Evolutionary conservation across 2,329 filamentous ascomycete species (phyloP), one percentile per base, ranked within the genome.

Genomic region (Cryphonectria nitschkei): DNA sequence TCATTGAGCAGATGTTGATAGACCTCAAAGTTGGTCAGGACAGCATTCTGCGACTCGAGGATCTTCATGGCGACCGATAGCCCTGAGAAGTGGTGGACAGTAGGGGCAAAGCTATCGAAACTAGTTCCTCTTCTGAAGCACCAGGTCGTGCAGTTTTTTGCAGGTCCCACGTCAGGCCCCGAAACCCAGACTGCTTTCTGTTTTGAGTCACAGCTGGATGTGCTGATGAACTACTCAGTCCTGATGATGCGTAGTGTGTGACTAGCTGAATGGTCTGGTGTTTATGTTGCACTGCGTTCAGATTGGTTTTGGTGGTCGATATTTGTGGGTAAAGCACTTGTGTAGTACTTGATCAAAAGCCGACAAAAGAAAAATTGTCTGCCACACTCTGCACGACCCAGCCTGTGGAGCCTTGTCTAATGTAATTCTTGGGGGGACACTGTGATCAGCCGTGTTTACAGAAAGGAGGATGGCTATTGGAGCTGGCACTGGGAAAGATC

Each of bases 21-120:
- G 74, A 94, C 91, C 83, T 94, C 92, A 74, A 88, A 91, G 79
- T 94, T 94, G 78, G 89, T 88, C 76, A 94, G 83, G 58, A 90
- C 85, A 6, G 90, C 90, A 41, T 88, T 88, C 78, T 93, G 90
- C 3, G 91, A 84, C 77, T 92, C 91, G 75, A 93, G 82, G 77
- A 94, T 88, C 86, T 93, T 91, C 89, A 91, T 90, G 65, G 14
- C 50, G 39, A 32, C 26, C 46, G 26, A 26, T 37, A 50, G n/a
- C 43, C 56, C 37, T 16, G 14, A 41, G 16, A 29, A 26, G n/a
- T 46, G 61, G 16, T 26, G 8, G 61, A 41, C n/a, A 43, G 22
- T 0, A 8, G 37, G 22, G 26, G 3, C 14, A 9, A 3, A 7
- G 16, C 8, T 43, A 19, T 52, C 63, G 29, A 29, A 29, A 34